Percentiles rank a stretch among this genome's conserved stretches.
phyloP scores from a whole-genome alignment of 2,329 filamentous ascomycete species.

The Verruconis gallopava region DNA sequence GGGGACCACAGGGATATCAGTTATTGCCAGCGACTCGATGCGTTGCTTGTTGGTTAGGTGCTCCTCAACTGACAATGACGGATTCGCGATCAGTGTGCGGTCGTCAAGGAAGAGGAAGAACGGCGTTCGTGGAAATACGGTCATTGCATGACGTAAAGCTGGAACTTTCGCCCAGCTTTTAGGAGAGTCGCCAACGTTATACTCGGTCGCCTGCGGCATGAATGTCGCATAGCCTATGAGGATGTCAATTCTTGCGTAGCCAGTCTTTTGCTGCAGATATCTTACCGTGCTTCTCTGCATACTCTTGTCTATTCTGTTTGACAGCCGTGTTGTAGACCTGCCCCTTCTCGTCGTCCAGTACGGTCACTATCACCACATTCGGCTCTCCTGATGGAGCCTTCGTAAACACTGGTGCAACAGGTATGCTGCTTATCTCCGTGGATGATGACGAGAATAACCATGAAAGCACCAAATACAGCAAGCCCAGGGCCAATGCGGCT shows the following conservation, averaged over 20 bases:
- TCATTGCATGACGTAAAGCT: slow-evolving; percentile 78
- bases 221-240: slow-evolving; percentile 69
- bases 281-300: slow-evolving; percentile 81
- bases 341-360: slow-evolving; percentile 58
- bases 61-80: slow-evolving; percentile 52
- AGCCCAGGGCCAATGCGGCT: slow-evolving; percentile 16
- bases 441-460: neutral
- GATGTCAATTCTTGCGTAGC: slow-evolving; percentile 1
- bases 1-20: slow-evolving; percentile 75
- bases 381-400: slow-evolving; percentile 7
- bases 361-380: slow-evolving; percentile 61
- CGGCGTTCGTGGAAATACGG: slow-evolving; percentile 59
- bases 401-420: slow-evolving; percentile 2
- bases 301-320: slow-evolving; percentile 69
- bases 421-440: slow-evolving; percentile 8
- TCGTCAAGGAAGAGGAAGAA: slow-evolving; percentile 84
- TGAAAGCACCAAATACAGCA: slow-evolving; percentile 20
- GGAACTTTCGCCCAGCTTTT: slow-evolving; percentile 66
- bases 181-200: slow-evolving; percentile 50
- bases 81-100: slow-evolving; percentile 81
- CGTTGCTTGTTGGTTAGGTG: slow-evolving; percentile 54
- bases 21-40: slow-evolving; percentile 70
- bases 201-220: slow-evolving; percentile 64
- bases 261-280: neutral
- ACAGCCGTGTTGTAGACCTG: slow-evolving; percentile 59